Conservation (phyloP, 148 eudicot genomes). For the Camellia japonica region DNA sequence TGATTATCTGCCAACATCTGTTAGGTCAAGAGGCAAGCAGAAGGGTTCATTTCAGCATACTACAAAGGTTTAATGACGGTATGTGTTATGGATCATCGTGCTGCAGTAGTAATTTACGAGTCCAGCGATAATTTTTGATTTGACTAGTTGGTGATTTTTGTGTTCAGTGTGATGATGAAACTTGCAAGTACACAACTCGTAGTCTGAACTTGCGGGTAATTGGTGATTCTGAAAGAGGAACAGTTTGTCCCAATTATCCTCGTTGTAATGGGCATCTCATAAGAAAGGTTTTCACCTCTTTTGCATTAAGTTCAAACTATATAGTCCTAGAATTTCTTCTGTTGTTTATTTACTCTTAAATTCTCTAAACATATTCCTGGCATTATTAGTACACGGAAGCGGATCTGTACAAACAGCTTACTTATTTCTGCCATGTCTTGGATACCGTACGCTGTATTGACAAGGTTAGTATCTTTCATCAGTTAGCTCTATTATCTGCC, state of each 20-base stretch:
- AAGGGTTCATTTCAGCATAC: conserved; percentile 64
- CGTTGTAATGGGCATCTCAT: conserved; percentile 81
- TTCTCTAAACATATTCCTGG: not conserved
- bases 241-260: conserved; percentile 92
- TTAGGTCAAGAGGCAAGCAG: conserved; percentile 86
- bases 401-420: conserved; percentile 86
- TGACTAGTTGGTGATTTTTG: not conserved
- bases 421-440: conserved; percentile 76
- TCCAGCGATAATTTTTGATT: not conserved
- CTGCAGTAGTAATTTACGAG: conserved; percentile 1
- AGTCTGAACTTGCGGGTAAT: conserved; percentile 73
- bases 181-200: conserved; percentile 90
- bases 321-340: not conserved
- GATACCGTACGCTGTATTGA: conserved; percentile 75
- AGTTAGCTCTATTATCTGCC: not conserved
- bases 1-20: conserved; percentile 2
- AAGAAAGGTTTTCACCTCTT: conserved; percentile 59
- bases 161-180: conserved; percentile 92
- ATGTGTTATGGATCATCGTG: conserved; percentile 14
- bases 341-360: not conserved
- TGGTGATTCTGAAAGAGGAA: conserved; percentile 96
- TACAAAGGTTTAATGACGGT: conserved; percentile 91
- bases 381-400: conserved; percentile 74
- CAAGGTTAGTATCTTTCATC: conserved; percentile 49
- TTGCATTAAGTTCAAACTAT: not conserved